Conservation (phyloP, 768 basidiomycete species). For the Suillus weaverae region DNA sequence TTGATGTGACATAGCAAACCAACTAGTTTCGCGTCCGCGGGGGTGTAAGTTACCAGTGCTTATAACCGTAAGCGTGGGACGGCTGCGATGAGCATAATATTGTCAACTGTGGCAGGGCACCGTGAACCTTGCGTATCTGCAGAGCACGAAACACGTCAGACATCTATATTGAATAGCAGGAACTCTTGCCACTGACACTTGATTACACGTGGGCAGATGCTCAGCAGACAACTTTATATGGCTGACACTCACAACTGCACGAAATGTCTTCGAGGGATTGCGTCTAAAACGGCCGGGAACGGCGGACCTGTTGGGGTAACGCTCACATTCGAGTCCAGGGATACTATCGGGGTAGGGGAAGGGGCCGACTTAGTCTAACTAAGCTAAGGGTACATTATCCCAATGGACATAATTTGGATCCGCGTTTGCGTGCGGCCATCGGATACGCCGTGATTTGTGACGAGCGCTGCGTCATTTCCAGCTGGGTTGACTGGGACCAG, state of each 20-base stretch:
- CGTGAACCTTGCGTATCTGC: background rate
- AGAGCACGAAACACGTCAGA: background rate
- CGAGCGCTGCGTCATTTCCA: background rate
- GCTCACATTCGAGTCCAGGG: too few relatives aligned
- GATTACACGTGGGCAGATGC: constrained; percentile 2
- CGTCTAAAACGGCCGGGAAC: too few relatives aligned
- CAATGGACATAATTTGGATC: background rate
- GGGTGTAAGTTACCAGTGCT: too few relatives aligned
- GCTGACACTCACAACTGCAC: too few relatives aligned
- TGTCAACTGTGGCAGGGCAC: background rate
- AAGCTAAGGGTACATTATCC: too few relatives aligned
- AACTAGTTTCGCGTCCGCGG: background rate
- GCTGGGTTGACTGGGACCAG: background rate
- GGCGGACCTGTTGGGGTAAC: too few relatives aligned
- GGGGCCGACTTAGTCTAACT: too few relatives aligned
- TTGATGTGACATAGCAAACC: background rate
- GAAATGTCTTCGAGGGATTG: too few relatives aligned
- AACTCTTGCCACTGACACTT: background rate
- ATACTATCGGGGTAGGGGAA: too few relatives aligned
- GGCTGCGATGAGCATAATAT: background rate
- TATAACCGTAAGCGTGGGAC: background rate
- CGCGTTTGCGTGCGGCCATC: background rate
- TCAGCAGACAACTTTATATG: too few relatives aligned
- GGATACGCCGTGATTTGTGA: background rate
- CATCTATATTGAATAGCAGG: background rate